Evolutionary conservation across 2,329 filamentous ascomycete species (phyloP), one percentile per base, ranked within the genome.

Genomic region (Tolypocladium pustulatum): DNA sequence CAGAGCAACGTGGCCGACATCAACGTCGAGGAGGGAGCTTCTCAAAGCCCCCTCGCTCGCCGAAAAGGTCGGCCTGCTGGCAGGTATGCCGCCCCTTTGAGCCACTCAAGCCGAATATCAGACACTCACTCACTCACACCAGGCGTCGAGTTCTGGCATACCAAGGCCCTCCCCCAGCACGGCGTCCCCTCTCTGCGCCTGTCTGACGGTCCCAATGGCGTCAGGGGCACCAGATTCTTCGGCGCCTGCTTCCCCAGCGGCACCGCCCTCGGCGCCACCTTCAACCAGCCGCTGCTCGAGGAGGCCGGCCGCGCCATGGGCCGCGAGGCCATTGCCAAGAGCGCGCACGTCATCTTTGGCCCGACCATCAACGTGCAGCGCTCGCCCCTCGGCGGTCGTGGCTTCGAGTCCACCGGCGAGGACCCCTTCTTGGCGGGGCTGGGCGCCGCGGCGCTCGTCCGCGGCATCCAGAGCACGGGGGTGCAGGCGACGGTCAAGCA

Each of bases 101-200:
- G 5, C 9, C n/a, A 9, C n/a, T 9, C 41, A 8, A 1, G 22
- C n/a, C 41, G 1, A 4, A 13, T 13, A 46, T 46, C 52, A 36
- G 27, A 54, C 30, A n/a, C 22, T 27, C 43, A 46, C 40, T 10
- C 10, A 58, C 34, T n/a, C 7, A 4, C 38, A 40, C 7, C 58
- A 81, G 84, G 84, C 59, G 78, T 81, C 63, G 86, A 89, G 71
- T 88, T 88, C 66, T 89, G 86, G 86, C 84, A 88, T 66, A 87
- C 86, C 38, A 81, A 82, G 63, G 70, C 81, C 17, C 74, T 89
- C 8, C 81, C 82, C 12, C 69, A 82, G 27, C 78, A 85, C 65
- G 81, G 81, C 1, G 78, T 89, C 38, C 86, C 86, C 7, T 83
- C 85, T 0, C 75, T 89, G 37, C 82, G 86, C 54, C 77, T 86